phyloP scores from a whole-genome alignment of 176 grass and related monocot species.

The Oryza glumipatula region DNA sequence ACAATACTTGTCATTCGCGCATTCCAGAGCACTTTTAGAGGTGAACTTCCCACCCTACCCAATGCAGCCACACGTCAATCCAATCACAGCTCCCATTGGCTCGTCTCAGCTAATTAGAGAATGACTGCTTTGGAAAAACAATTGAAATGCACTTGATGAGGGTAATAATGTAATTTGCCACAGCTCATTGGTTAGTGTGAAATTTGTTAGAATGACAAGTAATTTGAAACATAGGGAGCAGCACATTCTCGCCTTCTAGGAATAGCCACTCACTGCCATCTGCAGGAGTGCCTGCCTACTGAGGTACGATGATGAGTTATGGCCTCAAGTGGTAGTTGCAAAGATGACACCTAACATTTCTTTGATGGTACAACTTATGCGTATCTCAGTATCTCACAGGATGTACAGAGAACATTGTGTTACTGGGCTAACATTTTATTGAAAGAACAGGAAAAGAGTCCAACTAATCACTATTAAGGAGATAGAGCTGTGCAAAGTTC shows the following conservation, averaged over 20 bases:
- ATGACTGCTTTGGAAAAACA: too few species aligned
- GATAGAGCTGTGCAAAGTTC: background rate
- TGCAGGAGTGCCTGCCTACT: slow-evolving; percentile 1
- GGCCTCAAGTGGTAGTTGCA: background rate
- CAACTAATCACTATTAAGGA: background rate
- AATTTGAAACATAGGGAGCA: background rate
- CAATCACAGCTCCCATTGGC: too few species aligned
- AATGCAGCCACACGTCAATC: too few species aligned
- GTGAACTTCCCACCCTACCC: too few species aligned
- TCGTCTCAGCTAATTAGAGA: too few species aligned
- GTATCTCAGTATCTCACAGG: background rate
- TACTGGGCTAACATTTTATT: background rate
- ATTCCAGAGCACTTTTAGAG: too few species aligned
- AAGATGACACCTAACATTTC: background rate
- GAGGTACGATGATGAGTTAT: background rate
- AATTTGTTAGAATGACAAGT: too few species aligned
- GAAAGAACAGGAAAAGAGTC: background rate
- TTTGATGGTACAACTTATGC: background rate
- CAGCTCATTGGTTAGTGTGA: too few species aligned
- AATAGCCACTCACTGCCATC: background rate
- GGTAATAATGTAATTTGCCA: too few species aligned
- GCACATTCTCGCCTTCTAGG: background rate
- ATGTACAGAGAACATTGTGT: slow-evolving; percentile 18
- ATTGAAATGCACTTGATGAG: too few species aligned
- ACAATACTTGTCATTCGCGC: too few species aligned